phyloP scores from a whole-genome alignment of 768 basidiomycete genomes.

The Pisolithus microcarpus region DNA sequence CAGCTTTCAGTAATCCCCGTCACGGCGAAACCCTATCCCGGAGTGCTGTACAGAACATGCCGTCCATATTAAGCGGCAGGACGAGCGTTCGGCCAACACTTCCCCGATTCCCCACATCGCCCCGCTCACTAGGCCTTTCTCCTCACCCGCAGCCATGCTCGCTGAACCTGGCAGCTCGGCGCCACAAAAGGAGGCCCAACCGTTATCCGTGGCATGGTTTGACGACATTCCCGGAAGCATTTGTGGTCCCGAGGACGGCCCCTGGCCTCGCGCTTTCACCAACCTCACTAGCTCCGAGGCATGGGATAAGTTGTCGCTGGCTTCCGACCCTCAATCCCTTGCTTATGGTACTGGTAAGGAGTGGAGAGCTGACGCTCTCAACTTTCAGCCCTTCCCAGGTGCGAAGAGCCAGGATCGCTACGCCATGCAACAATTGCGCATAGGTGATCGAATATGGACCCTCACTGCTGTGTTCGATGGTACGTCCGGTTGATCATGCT shows the following conservation, averaged over 20 bases:
- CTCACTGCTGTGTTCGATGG: constrained; percentile 69
- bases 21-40: constrained; percentile 14
- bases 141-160: constrained; percentile 7
- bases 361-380: constrained; percentile 51
- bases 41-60: constrained; percentile 19
- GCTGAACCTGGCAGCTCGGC: constrained; percentile 13
- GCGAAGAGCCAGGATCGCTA: constrained; percentile 59
- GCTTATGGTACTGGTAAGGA: constrained; percentile 31
- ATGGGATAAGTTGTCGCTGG: constrained; percentile 43
- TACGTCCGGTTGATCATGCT: constrained; percentile 20
- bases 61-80: constrained; percentile 23
- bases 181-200: constrained; percentile 8
- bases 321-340: constrained; percentile 46
- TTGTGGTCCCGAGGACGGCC: constrained; percentile 56
- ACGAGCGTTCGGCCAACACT: not conserved
- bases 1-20: constrained; percentile 2
- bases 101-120: not conserved
- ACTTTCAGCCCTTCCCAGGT: constrained; percentile 56
- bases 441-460: constrained; percentile 53
- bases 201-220: constrained; percentile 39
- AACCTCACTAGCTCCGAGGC: constrained; percentile 44
- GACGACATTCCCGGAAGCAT: constrained; percentile 58
- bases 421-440: constrained; percentile 47
- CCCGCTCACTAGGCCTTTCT: not conserved
- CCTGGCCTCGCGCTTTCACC: constrained; percentile 56